Evolutionary conservation across 2,329 filamentous ascomycete species (phyloP), one percentile per base, ranked within the genome.

Genomic region (Pseudophaeomoniella oleicola): DNA sequence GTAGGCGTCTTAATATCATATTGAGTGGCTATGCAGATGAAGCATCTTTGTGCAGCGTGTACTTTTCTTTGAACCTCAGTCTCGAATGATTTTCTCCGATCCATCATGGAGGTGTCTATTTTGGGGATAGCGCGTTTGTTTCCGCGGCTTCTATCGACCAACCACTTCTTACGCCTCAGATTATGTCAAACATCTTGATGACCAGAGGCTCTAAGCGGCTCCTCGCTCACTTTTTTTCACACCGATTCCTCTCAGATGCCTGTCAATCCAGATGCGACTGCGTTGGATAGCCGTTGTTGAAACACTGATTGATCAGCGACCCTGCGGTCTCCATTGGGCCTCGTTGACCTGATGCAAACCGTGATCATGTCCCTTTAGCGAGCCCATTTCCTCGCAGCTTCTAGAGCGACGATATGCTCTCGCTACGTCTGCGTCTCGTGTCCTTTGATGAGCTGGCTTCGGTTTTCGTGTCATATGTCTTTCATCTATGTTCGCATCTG

Each of bases 401-500:
- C n/a, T n/a, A n/a, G n/a, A n/a, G n/a, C n/a, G n/a, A n/a, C n/a
- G n/a, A n/a, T n/a, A n/a, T n/a, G n/a, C n/a, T n/a, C n/a, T n/a
- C n/a, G n/a, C n/a, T n/a, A n/a, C n/a, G n/a, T n/a, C n/a, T n/a
- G n/a, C n/a, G 36, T 29, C 31, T 22, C 38, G 29, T 39, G 38
- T 17, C 38, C 38, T 32, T 37, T 35, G 12, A 27, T 14, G 11
- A n/a, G 22, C 22, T 16, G 29, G 34, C 12, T 9, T 44, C n/a
- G 32, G 35, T 29, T 16, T 30, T 15, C 13, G 27, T 11, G 19
- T 35, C 16, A 32, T 31, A 15, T 37, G 41, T 13, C 2, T 45
- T 27, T 42, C 37, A 5, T 34, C 37, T 9, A 34, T 32, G 4
- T 37, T 29, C 16, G 44, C 42, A 19, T 44, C 36, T 16, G 32